These are phyloP conservation scores for Cucurbita argyrosperma DNA, from an alignment of 306 rosid genomes.

Conservation along the genomic window DNA sequence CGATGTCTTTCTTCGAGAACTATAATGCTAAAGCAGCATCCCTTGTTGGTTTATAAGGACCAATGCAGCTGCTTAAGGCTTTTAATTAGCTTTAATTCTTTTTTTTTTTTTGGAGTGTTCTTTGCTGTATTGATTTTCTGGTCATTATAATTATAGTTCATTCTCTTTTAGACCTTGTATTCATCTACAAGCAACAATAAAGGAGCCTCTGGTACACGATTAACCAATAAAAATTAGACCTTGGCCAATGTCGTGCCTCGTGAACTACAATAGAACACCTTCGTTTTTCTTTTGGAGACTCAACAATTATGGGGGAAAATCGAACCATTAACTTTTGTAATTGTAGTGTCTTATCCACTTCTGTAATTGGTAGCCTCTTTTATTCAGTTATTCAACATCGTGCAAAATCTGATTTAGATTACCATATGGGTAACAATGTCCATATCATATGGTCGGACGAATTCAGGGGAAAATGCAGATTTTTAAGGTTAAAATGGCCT, in stretches of 20 bases:
- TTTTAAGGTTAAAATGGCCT: neutral
- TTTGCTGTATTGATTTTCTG: neutral
- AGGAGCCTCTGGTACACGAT: too few relatives aligned
- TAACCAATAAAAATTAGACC: too few relatives aligned
- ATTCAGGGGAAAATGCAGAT: neutral
- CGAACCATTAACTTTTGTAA: too few relatives aligned
- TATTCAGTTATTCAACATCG: too few relatives aligned
- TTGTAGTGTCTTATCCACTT: too few relatives aligned
- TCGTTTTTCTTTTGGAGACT: too few relatives aligned
- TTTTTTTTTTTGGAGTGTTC: neutral
- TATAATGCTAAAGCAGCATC: neutral
- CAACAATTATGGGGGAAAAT: too few relatives aligned
- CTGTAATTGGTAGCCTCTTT: too few relatives aligned
- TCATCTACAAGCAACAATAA: too few relatives aligned
- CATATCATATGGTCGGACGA: neutral
- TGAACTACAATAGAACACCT: too few relatives aligned
- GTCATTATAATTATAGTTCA: neutral
- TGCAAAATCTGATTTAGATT: neutral
- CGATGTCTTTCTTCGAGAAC: neutral
- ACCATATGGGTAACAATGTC: too few relatives aligned
- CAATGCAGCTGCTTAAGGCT: neutral
- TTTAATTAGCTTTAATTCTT: neutral
- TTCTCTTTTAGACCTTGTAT: neutral
- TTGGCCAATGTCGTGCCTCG: too few relatives aligned
- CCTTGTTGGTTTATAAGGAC: neutral